Evolutionary conservation across 768 basidiomycete genomes (phyloP), one percentile per base, ranked within the genome.

Genomic region (Galerina sulciceps): DNA sequence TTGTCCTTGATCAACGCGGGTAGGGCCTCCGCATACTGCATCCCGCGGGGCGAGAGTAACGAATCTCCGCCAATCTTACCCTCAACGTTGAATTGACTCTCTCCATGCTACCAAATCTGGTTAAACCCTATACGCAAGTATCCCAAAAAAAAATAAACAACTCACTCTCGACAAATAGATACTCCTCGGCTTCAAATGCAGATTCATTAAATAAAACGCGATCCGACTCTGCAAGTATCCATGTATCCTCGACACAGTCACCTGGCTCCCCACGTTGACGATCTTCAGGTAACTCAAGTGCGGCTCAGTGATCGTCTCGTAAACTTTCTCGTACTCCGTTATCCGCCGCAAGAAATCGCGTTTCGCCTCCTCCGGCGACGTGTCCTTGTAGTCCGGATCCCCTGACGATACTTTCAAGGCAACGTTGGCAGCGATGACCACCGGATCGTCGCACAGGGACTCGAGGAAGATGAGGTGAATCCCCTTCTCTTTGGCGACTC

Each of bases 31-130:
- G 96, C 88, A 72, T 99, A 99, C 65, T 89, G 76, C 78, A 90
- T 80, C 2, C 97, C 97, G 56, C 89, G 85, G 31, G 83, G 79
- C 0, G 96, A 98, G 44, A 99, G 78, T 15, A 86, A 73, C 0
- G 97, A 93, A 70, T 99, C 97, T n/a, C 97, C 97, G 20, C 97
- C 97, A 59, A 99, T 97, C 76, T 95, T 93, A 10, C 96, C 96
- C 64, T 93, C 89, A 4, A 99, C 86, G 67, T 99, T 99, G 75
- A 85, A 98, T 75, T 94, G 92, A 67, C 94, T 97, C 75, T 99
- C 97, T 11, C 97, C 97, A 67, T 99, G 97, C 96, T 98, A 70
- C 20, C 51, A 8, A 45, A 55, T 40, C 11, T 15, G 51, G 62
- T 10, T 53, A 60, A 53, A 31, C 55, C 57, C 45, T 20, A 44